A percentile compares a stretch with the other conserved stretches of the same genome.
Conservation (phyloP, 169 alveolate species). For the Amoebophrya sp. region DNA sequence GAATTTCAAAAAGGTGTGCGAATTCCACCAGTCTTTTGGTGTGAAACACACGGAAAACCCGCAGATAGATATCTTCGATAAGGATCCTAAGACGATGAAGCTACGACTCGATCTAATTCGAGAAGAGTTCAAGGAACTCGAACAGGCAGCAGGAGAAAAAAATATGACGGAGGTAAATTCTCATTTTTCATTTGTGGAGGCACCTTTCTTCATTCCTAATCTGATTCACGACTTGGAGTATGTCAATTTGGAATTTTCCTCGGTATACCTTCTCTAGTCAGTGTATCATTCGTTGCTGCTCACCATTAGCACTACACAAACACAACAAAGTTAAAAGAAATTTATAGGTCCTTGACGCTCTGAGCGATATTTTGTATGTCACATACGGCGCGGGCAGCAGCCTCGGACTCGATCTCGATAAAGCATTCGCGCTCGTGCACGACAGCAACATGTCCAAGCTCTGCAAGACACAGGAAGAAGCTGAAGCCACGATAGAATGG, state of each 20-base stretch:
- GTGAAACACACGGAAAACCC: not conserved
- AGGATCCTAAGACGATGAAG: not conserved
- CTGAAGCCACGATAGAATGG: not conserved
- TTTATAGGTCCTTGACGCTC: not conserved
- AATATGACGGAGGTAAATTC: not conserved
- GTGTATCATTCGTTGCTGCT: not conserved
- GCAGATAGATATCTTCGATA: not conserved
- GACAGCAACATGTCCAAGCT: conserved; percentile 27
- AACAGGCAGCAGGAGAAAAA: not conserved
- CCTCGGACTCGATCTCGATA: conserved; percentile 9
- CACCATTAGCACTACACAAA: too few species aligned
- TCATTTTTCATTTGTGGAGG: not conserved
- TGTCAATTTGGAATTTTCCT: not conserved
- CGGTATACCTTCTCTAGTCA: not conserved
- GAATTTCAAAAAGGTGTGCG: not conserved
- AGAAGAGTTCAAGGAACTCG: not conserved
- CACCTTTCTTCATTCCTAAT: not conserved
- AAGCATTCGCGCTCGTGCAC: not conserved
- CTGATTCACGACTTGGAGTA: not conserved
- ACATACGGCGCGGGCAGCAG: not conserved
- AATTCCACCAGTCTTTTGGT: not conserved
- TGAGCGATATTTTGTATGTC: not conserved
- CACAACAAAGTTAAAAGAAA: not conserved
- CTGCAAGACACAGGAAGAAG: not conserved
- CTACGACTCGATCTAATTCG: not conserved